Conservation (phyloP, 768 basidiomycete genomes). For the Leucocoprinus birnbaumii region DNA sequence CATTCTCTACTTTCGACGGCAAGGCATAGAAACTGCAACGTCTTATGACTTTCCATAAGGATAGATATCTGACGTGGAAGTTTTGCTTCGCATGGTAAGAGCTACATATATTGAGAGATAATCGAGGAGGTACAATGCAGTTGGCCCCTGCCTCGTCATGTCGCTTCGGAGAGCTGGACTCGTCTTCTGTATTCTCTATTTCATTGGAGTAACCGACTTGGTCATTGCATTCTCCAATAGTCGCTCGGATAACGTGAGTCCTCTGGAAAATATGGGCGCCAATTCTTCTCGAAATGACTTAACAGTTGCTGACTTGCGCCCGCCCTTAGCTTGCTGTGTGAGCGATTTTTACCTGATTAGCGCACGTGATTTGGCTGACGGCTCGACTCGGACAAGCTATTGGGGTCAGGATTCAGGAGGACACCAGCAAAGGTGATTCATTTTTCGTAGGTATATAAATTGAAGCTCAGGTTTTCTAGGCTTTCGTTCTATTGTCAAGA, state of each 20-base stretch:
- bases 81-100: neutral
- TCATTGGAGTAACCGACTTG: conserved; percentile 15
- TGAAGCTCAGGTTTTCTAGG: conserved; percentile 15
- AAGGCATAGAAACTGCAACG: conserved; percentile 1
- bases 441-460: neutral
- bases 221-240: conserved; percentile 30
- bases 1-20: neutral
- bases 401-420: conserved; percentile 40
- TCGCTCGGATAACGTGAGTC: conserved; percentile 34
- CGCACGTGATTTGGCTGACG: neutral
- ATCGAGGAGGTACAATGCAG: neutral
- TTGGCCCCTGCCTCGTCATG: conserved; percentile 4
- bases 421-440: conserved; percentile 31
- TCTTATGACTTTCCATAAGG: conserved; percentile 8
- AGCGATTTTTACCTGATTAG: conserved; percentile 13
- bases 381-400: conserved; percentile 23
- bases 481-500: conserved; percentile 64
- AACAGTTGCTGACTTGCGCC: neutral
- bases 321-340: conserved; percentile 37
- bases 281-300: too few relatives aligned
- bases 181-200: conserved; percentile 8
- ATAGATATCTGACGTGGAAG: conserved; percentile 5
- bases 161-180: conserved; percentile 7
- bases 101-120: conserved; percentile 2
- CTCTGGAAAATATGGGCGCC: neutral